Evolutionary conservation across 768 basidiomycete species (phyloP).

Genomic region (Sistotremastrum suecicum): DNA sequence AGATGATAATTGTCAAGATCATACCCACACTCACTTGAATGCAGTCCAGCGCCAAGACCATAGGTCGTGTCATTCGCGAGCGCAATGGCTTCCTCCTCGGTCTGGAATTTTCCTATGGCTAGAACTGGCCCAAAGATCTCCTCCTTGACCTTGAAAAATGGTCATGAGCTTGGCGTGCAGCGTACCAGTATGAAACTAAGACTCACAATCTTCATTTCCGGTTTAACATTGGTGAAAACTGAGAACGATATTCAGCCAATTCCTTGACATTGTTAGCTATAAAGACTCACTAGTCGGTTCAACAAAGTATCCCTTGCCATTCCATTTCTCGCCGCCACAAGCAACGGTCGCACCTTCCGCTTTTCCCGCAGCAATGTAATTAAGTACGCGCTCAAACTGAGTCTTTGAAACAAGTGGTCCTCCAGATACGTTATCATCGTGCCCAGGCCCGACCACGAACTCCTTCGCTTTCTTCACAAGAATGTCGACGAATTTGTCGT

Average conservation of each 20-base stretch:
- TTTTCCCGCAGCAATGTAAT: constrained; percentile 79
- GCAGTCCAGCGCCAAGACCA: constrained; percentile 84
- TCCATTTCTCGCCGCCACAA: constrained; percentile 69
- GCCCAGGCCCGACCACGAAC: constrained; percentile 66
- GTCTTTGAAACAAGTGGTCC: constrained; percentile 80
- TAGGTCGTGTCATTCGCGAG: constrained; percentile 83
- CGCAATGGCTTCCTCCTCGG: constrained; percentile 74
- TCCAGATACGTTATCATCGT: constrained; percentile 57
- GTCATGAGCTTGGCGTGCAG: neutral
- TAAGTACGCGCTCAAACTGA: constrained; percentile 79
- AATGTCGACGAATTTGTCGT: constrained; percentile 67
- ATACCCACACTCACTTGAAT: constrained; percentile 46
- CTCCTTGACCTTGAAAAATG: constrained; percentile 40
- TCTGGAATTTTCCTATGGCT: constrained; percentile 66
- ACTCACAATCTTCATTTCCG: constrained; percentile 77
- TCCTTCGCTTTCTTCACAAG: constrained; percentile 54
- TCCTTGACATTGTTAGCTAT: neutral
- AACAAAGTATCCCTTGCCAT: constrained; percentile 73
- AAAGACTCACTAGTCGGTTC: constrained; percentile 67
- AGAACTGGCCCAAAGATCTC: constrained; percentile 97
- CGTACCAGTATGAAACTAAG: neutral
- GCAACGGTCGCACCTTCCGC: constrained; percentile 65
- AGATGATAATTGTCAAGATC: constrained; percentile 2
- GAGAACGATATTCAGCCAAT: neutral
- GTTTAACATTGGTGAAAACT: constrained; percentile 74